Conservation (phyloP, 805 yeast genomes). For the Yamadazyma philogaea region DNA sequence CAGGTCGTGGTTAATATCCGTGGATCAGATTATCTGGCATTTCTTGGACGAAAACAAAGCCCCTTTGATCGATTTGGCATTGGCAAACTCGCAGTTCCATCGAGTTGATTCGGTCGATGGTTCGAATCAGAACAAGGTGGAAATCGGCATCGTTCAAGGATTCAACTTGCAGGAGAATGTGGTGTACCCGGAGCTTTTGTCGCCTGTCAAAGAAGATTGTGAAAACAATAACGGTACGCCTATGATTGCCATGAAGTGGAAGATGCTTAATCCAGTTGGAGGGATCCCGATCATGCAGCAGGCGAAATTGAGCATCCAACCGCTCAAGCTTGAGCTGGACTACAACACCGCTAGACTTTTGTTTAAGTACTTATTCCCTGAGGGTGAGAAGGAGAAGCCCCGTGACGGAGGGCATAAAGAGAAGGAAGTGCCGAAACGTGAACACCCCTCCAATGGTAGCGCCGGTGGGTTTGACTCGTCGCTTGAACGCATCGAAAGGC, state of each 20-base stretch:
- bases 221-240: constrained; percentile 13
- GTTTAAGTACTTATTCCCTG: constrained; percentile 70
- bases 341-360: constrained; percentile 63
- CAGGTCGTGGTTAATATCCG: constrained; percentile 28
- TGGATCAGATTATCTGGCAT: constrained; percentile 71
- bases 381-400: constrained; percentile 21
- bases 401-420: not conserved
- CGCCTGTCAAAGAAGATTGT: constrained; percentile 36
- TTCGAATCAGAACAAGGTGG: constrained; percentile 59
- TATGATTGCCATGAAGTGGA: constrained; percentile 52
- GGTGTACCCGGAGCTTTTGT: constrained; percentile 66
- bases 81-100: constrained; percentile 59
- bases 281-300: constrained; percentile 79
- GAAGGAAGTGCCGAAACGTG: not conserved
- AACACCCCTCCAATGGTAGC: constrained; percentile 8
- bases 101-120: constrained; percentile 65
- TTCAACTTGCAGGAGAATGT: constrained; percentile 58
- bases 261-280: constrained; percentile 81
- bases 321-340: constrained; percentile 71
- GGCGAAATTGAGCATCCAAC: constrained; percentile 59
- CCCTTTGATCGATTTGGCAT: constrained; percentile 68
- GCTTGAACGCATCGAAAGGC: constrained; percentile 9
- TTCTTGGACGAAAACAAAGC: constrained; percentile 55
- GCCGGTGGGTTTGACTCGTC: constrained; percentile 9
- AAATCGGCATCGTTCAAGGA: constrained; percentile 62